These are phyloP conservation scores for Sicyos edulis DNA, from an alignment of 306 rosid species.

Conservation along the genomic window DNA sequence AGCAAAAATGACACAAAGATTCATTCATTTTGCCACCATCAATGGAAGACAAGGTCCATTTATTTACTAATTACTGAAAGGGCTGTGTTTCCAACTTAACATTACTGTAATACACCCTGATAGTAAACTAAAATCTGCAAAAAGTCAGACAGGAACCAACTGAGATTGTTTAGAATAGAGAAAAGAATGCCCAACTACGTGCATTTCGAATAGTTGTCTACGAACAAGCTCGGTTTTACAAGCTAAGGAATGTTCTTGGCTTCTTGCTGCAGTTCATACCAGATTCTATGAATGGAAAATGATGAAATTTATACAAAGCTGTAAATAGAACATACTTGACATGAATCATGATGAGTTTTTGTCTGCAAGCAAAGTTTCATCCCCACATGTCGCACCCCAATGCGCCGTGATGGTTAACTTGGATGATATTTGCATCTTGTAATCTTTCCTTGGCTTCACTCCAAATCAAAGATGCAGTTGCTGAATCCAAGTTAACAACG, in stretches of 20 bases:
- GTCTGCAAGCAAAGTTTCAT: neutral
- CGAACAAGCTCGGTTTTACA: constrained; percentile 5
- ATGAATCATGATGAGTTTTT: constrained; percentile 3
- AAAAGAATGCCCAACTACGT: constrained; percentile 21
- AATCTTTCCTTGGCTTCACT: constrained; percentile 63
- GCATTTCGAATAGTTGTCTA: constrained; percentile 1
- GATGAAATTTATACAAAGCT: constrained; percentile 14
- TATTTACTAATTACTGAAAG: neutral
- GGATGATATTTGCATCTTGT: constrained; percentile 57
- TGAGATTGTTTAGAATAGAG: constrained; percentile 20
- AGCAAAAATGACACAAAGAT: neutral
- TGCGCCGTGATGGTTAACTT: constrained; percentile 49
- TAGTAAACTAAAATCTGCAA: neutral
- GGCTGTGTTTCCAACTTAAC: constrained; percentile 1
- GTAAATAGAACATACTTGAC: constrained; percentile 11
- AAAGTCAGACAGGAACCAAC: neutral
- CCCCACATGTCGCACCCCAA: constrained; percentile 64
- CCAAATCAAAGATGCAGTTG: constrained; percentile 65
- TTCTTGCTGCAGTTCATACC: constrained; percentile 6
- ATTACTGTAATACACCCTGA: constrained; percentile 4
- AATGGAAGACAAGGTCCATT: constrained; percentile 7
- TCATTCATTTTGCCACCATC: neutral
- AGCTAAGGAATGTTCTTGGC: neutral
- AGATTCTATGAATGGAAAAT: constrained; percentile 12
- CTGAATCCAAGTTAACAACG: constrained; percentile 51